Evolutionary conservation across 2,329 filamentous ascomycete species (phyloP), one percentile per base, ranked within the genome.

Genomic region (Xylaria sp.): DNA sequence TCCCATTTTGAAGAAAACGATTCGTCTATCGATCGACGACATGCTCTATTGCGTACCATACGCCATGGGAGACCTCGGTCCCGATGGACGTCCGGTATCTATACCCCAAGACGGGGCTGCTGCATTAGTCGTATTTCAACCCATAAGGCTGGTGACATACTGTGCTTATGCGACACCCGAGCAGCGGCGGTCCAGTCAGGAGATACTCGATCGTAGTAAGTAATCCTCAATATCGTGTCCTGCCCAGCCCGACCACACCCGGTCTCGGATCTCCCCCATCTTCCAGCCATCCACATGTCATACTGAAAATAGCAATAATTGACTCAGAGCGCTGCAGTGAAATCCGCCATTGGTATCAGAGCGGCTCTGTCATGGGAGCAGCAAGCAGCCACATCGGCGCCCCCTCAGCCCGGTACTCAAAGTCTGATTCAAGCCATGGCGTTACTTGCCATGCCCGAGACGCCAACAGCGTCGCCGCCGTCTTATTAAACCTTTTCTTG

Each of bases 31-130:
- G 20, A 67, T 72, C 48, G 69, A 72, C 48, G 70, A 72, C 39
- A 71, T 71, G 68, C 56, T 72, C 2, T 63, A 70, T 31, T 71
- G 63, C 41, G 68, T 72, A 23, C 69, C 70, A 25, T 72, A 69
- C 23, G 70, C 70, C 4, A 58, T 72, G 66, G 70, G 69, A 15
- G 66, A 71, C 44, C 51, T 54, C 3, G 63, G 60, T 1, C 69
- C 70, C 2, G 59, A 69, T 37, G 63, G 64, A 1, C 31, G 23
- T 13, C 60, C 69, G 1, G 48, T 59, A 13, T 58, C 55, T 4
- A 44, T 37, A 25, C 54, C 25, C 25, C 69, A 65, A 8, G 70
- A 72, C 12, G 70, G 70, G 9, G 70, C 70, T 13, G 69, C 66
- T 25, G 60, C 70, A 56, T 50, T 72, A 18, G 52, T 71, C 46